Evolutionary conservation across 2,329 filamentous ascomycete species (phyloP), one percentile per base, ranked within the genome.

Genomic region (Fusarium pseudonygamai): DNA sequence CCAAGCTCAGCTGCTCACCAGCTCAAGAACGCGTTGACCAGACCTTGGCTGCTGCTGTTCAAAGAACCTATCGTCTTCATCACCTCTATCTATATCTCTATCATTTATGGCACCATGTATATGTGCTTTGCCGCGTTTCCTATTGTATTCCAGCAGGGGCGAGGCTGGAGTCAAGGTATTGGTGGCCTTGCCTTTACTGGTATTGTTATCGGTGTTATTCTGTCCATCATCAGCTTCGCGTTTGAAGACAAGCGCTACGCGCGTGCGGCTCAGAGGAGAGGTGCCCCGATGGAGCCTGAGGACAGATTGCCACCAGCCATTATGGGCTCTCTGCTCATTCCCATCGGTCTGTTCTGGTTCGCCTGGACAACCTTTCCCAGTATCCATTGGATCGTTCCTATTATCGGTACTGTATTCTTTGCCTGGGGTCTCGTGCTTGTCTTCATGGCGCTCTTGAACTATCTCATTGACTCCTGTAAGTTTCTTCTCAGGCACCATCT

Each of bases 1-100:
- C 69, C 60, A 39, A 74, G 61, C 22, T 69, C 72, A 0, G 37
- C 74, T 7, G 24, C 87, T 13, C 89, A 87, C 37, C 87, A 89
- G 82, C 72, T 90, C 10, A 72, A 66, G 59, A 49, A 26, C 14
- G 75, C 75, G 1, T 81, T 59, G 84, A 86, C 22, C 39, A 86
- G 92, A 3, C 92, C 92, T 0, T 93, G 91, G 91, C 82, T 91
- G 22, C 83, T 94, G 18, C 84, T 94, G 9, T 91, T 93, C 84
- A 82, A 82, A 61, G 92, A 94, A 74, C 92, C 92, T 6, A 93
- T 93, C 73, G 91, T 93, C 15, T 77, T 91, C 6, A 80, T 93
- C 4, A 83, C 89, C 1, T 88, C 87, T 9, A 84, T 93, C 15
- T 93, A 93, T 81, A 88, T 92, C 82, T 89, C 90, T 49, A 90